phyloP scores from a whole-genome alignment of 495 filamentous ascomycete species.

The Tuber melanosporum region DNA sequence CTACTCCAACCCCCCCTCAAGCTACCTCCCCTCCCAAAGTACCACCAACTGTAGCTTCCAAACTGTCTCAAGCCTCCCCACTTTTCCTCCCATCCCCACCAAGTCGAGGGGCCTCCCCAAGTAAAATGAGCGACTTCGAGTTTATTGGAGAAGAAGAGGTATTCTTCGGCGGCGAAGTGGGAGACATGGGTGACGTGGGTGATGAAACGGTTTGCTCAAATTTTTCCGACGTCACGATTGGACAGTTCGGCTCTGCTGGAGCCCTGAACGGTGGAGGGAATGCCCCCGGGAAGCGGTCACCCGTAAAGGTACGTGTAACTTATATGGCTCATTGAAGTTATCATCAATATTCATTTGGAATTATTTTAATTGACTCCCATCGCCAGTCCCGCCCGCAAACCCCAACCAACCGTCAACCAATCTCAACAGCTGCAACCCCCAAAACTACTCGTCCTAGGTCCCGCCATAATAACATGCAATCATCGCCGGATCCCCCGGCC shows the following conservation, averaged over 20 bases:
- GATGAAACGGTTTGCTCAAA: slow-evolving; percentile 40
- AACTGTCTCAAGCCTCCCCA: slow-evolving; percentile 23
- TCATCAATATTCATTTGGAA: background rate
- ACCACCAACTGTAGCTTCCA: slow-evolving; percentile 20
- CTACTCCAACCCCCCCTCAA: slow-evolving; percentile 14
- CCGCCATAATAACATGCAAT: slow-evolving; percentile 1
- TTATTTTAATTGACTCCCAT: background rate
- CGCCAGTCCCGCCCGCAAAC: slow-evolving; percentile 33
- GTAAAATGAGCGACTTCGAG: slow-evolving; percentile 35
- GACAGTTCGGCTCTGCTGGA: slow-evolving; percentile 19
- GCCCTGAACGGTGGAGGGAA: slow-evolving; percentile 14
- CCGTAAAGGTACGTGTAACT: slow-evolving; percentile 14
- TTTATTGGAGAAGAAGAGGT: slow-evolving; percentile 28
- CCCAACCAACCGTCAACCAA: slow-evolving; percentile 23
- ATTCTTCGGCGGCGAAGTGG: slow-evolving; percentile 8
- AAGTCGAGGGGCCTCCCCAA: slow-evolving; percentile 20
- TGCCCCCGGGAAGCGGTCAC: slow-evolving; percentile 19
- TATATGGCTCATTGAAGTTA: background rate
- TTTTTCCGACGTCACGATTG: slow-evolving; percentile 34
- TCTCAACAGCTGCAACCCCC: slow-evolving; percentile 22
- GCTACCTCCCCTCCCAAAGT: slow-evolving; percentile 16
- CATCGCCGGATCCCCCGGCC: slow-evolving; percentile 11
- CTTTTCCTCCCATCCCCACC: slow-evolving; percentile 32
- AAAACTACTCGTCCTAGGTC: slow-evolving; percentile 15
- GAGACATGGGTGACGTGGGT: slow-evolving; percentile 7